A percentile compares a stretch with the other conserved stretches of the same genome.
Conservation (phyloP, 1,139 yeast species). For the Wickerhamomyces sp. region DNA sequence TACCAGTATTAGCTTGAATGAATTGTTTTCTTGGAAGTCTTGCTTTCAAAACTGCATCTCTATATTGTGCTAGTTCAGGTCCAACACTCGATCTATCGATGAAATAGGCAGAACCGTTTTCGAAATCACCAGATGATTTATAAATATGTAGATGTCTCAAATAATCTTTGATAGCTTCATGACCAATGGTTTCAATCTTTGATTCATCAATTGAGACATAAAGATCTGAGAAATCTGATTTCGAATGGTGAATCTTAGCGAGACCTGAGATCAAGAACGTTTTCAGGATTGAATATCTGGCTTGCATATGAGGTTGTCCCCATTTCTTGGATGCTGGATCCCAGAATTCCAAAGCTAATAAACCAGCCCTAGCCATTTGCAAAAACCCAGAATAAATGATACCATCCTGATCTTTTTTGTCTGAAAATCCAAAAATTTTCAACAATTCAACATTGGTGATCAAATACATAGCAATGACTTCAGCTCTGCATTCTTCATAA, state of each 20-base stretch:
- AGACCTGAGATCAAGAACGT: constrained; percentile 64
- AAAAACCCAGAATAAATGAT: constrained; percentile 64
- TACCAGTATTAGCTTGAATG: constrained; percentile 71
- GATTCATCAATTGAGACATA: constrained; percentile 51
- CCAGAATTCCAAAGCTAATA: constrained; percentile 78
- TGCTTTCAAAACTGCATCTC: constrained; percentile 64
- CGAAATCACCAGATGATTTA: constrained; percentile 72
- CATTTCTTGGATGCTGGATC: constrained; percentile 76
- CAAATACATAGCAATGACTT: constrained; percentile 78
- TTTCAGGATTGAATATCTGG: constrained; percentile 79
- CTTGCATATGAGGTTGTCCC: constrained; percentile 98
- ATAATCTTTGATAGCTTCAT: constrained; percentile 67
- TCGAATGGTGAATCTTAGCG: constrained; percentile 45
- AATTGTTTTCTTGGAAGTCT: constrained; percentile 81
- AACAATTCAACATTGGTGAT: constrained; percentile 64
- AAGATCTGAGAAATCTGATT: constrained; percentile 53
- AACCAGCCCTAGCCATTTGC: constrained; percentile 85
- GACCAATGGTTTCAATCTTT: constrained; percentile 64
- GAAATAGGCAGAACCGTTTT: constrained; percentile 59
- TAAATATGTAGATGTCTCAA: constrained; percentile 67
- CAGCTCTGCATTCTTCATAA: constrained; percentile 91
- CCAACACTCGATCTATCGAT: constrained; percentile 62
- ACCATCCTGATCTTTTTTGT: constrained; percentile 53
- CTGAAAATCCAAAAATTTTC: constrained; percentile 64
- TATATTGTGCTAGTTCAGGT: constrained; percentile 54